Percentiles rank a stretch among this genome's conserved stretches.
Evolutionary conservation across 2,329 filamentous ascomycete genomes (phyloP).

Genomic region (Penicillium sp.): DNA sequence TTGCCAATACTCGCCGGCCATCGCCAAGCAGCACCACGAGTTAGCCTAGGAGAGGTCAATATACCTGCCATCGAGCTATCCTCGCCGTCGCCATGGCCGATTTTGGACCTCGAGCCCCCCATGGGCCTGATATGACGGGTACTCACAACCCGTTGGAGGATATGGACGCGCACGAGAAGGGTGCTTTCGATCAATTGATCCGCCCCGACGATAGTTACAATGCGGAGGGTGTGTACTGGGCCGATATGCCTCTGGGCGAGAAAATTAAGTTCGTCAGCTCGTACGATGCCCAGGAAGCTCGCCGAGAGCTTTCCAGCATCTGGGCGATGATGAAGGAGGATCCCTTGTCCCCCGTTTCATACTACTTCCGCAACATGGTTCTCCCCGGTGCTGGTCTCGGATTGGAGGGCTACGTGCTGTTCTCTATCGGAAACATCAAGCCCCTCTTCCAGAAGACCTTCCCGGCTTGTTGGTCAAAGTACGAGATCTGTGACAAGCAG

Average conservation of each 20-base stretch:
- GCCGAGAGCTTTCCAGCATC: conserved; percentile 67
- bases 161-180: conserved; percentile 63
- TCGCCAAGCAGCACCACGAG: conserved; percentile 1
- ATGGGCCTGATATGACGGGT: conserved; percentile 53
- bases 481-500: conserved; percentile 70
- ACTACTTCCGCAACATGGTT: conserved; percentile 88
- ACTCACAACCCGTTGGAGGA: conserved; percentile 49
- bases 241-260: conserved; percentile 73
- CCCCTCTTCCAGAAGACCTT: conserved; percentile 79
- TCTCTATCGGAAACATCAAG: conserved; percentile 92
- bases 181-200: conserved; percentile 76
- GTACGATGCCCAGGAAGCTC: conserved; percentile 72
- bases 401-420: conserved; percentile 93
- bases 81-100: conserved; percentile 39
- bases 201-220: conserved; percentile 89
- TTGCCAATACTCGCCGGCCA: conserved; percentile 18
- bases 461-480: conserved; percentile 73
- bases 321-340: conserved; percentile 84
- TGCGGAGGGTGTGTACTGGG: conserved; percentile 85
- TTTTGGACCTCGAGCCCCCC: conserved; percentile 48
- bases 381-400: conserved; percentile 90
- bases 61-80: not conserved
- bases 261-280: conserved; percentile 74
- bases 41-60: conserved; percentile 6
- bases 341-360: conserved; percentile 78